Evolutionary conservation across 495 filamentous ascomycete species (phyloP).

Genomic region (Hyaloscypha finlandica): DNA sequence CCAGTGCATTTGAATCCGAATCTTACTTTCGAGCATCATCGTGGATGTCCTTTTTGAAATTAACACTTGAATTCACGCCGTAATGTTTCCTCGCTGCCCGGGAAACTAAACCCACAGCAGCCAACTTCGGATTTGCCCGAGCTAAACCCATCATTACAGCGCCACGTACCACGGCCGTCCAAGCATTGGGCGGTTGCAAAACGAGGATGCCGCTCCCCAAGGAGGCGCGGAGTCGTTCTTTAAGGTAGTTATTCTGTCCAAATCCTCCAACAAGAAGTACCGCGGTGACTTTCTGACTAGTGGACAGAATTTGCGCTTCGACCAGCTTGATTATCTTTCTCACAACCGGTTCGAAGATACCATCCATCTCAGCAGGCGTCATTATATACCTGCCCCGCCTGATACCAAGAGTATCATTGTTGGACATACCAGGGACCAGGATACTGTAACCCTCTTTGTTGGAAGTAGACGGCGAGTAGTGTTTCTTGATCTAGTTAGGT

Average conservation of each 20-base stretch:
- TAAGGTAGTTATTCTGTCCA: conserved; percentile 42
- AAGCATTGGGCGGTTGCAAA: conserved; percentile 37
- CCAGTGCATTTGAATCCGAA: no score
- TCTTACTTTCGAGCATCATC: conserved; percentile 10
- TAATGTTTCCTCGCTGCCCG: conserved; percentile 44
- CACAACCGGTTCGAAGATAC: not conserved
- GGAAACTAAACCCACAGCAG: conserved; percentile 35
- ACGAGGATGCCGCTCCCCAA: conserved; percentile 29
- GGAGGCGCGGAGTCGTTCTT: conserved; percentile 30
- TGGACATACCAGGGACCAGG: conserved; percentile 37
- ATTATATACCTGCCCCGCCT: not conserved
- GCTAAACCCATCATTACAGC: conserved; percentile 43
- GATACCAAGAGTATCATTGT: conserved; percentile 36
- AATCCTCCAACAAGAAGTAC: conserved; percentile 47
- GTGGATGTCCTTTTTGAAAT: conserved; percentile 6
- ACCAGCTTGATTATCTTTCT: conserved; percentile 35
- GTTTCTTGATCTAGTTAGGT: conserved; percentile 25
- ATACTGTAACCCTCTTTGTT: conserved; percentile 33
- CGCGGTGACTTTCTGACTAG: conserved; percentile 35
- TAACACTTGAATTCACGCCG: conserved; percentile 32
- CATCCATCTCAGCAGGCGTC: not conserved
- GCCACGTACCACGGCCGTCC: conserved; percentile 47
- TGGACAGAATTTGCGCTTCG: conserved; percentile 36
- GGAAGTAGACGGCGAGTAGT: conserved; percentile 3
- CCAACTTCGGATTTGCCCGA: conserved; percentile 24